Conservation (phyloP, 192 early-diverging fungal genomes). For the Backusella tarrabulga region DNA sequence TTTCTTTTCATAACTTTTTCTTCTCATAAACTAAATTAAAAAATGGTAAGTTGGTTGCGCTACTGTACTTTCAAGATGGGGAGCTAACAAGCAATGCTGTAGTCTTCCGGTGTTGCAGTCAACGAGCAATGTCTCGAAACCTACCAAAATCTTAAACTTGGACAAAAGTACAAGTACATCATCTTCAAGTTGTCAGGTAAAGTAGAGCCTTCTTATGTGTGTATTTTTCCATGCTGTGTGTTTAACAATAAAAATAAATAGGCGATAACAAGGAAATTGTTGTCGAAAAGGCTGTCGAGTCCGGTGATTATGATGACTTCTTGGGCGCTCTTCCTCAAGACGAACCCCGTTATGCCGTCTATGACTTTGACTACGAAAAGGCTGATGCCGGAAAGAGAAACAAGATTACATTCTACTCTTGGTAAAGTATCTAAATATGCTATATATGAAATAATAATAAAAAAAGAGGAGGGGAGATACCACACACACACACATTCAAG, state of each 20-base stretch:
- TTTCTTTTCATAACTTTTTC: background rate
- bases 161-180: conserved; percentile 73
- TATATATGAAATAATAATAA: background rate
- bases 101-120: conserved; percentile 79
- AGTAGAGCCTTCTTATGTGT: background rate
- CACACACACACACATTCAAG: no score
- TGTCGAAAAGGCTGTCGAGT: conserved; percentile 56
- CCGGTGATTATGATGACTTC: conserved; percentile 68
- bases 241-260: background rate
- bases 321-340: conserved; percentile 56
- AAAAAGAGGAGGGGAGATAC: no score
- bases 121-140: conserved; percentile 55
- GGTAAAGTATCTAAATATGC: conserved; percentile 47
- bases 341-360: conserved; percentile 85
- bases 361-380: conserved; percentile 80
- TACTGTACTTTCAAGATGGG: background rate
- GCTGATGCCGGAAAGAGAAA: conserved; percentile 65
- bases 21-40: background rate
- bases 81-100: background rate
- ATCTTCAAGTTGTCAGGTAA: conserved; percentile 77
- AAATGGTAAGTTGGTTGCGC: background rate
- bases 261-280: conserved; percentile 64
- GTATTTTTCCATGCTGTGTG: background rate
- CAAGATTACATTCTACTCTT: conserved; percentile 86
- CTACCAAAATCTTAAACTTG: conserved; percentile 74